Base-by-base conservation (phyloP, 2,329 filamentous ascomycete species). In the Purpureocillium takamizusanense region DNA sequence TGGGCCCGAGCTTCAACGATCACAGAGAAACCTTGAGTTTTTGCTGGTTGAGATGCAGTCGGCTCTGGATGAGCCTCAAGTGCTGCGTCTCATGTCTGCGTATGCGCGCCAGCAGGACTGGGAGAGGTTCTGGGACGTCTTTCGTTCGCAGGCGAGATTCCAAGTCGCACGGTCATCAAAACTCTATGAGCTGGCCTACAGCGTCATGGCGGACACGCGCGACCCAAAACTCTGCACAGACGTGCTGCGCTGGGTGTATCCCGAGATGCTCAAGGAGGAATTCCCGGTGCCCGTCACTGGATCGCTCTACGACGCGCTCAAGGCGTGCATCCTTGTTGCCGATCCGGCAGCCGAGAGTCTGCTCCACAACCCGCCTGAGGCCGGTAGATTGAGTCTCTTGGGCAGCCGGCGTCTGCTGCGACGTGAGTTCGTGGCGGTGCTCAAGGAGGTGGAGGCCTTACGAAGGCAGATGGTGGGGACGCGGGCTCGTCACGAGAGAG, bases 81-180 rank as follows among this genome's bases (percentile, higher is more conserved):
- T 65, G 9, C 51, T 60, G 32, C 57, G 56, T 14, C 56, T 77
- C 28, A 59, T 76, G 59, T 47, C 55, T 3, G 59, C 63, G 2
- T 71, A 76, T 44, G 65, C 72, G 5, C 45, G 48, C 15, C 63
- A 65, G 42, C 50, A 53, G 14, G 60, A 77, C 46, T 81, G 76
- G 67, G 54, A 67, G 13, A 61, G 63, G 6, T 76, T 84, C 49
- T 83, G 76, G 78, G 65, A 74, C 15, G 51, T 68, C 9, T 85
- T 81, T 67, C 68, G 69, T 39, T 64, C 69, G 40, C 67, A 75
- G 4, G 59, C 78, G 12, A 63, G 70, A 31, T 68, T 70, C 46
- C 57, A 66, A 30, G 51, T 56, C 8, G 48, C 63, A 1, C 72
- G 80, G 15, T 69, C 71, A 0, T 50, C 61, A n/a, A 52, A 53